Evolutionary conservation across 129 eudicot genomes (phyloP).

Genomic region (Flaveria linearis): DNA sequence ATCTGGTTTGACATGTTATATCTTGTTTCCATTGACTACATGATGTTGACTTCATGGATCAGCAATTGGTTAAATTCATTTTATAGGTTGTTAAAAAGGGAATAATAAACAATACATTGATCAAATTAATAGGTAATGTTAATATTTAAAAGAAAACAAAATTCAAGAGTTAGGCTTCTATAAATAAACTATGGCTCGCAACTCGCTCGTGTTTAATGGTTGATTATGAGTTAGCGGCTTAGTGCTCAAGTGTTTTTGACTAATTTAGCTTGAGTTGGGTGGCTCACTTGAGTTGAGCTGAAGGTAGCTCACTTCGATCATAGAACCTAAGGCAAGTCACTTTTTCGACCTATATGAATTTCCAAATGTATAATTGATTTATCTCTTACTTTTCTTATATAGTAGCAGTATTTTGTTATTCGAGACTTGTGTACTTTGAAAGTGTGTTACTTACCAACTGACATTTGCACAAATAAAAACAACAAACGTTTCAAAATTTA

Average conservation of each 20-base stretch:
- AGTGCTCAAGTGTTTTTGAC: neutral
- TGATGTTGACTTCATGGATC: neutral
- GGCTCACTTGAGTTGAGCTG: neutral
- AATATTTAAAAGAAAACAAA: neutral
- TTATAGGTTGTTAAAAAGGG: slow-evolving; percentile 2
- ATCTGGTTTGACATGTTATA: slow-evolving; percentile 7
- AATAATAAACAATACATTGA: neutral
- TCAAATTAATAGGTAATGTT: neutral
- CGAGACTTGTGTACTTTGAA: neutral
- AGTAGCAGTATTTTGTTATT: neutral
- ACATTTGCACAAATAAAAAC: neutral
- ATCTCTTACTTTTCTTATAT: neutral
- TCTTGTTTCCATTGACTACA: slow-evolving; percentile 13
- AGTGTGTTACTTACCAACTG: neutral
- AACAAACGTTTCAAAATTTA: neutral
- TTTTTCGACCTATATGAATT: neutral
- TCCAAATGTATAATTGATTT: neutral
- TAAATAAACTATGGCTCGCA: no score
- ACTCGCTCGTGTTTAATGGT: neutral
- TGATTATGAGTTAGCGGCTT: neutral
- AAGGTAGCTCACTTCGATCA: neutral
- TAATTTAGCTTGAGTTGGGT: neutral
- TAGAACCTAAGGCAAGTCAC: neutral
- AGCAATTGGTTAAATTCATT: neutral
- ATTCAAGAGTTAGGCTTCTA: no score